Evolutionary conservation across 2,329 filamentous ascomycete genomes (phyloP), one percentile per base, ranked within the genome.

Genomic region (Fusarium albidum): DNA sequence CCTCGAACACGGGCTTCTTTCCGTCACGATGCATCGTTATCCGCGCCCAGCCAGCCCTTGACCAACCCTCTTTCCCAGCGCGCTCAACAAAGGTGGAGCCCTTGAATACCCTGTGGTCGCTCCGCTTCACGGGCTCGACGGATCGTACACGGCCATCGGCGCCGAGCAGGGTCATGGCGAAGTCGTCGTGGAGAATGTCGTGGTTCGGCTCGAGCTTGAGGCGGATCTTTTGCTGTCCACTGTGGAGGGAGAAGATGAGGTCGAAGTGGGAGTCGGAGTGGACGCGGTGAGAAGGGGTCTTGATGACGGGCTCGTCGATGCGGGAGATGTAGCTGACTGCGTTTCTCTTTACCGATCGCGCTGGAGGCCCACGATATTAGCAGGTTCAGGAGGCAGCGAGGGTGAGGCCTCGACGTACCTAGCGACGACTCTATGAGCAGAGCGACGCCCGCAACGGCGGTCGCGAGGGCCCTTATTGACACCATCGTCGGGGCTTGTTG

Each of bases 121-220:
- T 75, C 46, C 93, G 84, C 49, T 90, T 79, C 55, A 98, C 83
- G 29, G 81, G 77, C 68, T 96, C 90, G n/a, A 83, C 78, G 17
- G 78, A 76, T 43, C 75, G 78, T 31, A 96, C 75, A 41, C 81
- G 79, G 45, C 95, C 95, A 71, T 96, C 87, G 10, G 81, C 71
- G 48, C 82, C 86, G 34, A 96, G 73, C 69, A 92, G 88, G 32
- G 87, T 84, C 40, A 99, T 79, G 43, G 82, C 84, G 9, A 93
- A 89, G 65, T 89, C 87, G 13, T 92, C 83, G 48, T 88, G 84
- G 38, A 99, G 80, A 52, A 98, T 87, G 74, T 98, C 91, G 76
- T 96, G 86, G 71, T 98, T 98, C 5, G 95, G 95, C 70, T 95
- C 87, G 41, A 99, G 82, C 49, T 84, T 82, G 45, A 99, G 82